Base-by-base conservation (phyloP, 805 yeast genomes). In the Candida ipomoeae region DNA sequence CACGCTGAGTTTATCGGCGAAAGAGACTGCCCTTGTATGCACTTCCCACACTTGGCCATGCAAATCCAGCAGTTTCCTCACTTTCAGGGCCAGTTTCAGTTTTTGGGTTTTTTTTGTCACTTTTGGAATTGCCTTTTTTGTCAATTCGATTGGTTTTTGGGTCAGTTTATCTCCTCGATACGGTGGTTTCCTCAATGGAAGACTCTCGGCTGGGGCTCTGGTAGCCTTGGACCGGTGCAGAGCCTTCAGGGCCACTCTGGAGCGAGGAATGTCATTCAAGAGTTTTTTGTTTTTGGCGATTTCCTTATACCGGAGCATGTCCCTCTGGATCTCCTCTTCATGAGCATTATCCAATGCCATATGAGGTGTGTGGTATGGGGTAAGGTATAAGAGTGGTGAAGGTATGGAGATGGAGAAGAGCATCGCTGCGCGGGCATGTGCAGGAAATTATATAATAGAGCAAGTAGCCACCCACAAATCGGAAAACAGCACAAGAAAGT, bases 251-350 rank as follows among this genome's bases (percentile, higher is more conserved):
- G 23, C n/a, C 31, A 20, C 23, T 7, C 31, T 20, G 26, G 31
- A 34, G 13, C 45, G 46, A 11, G 46, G 46, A 6, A 44, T 44
- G 11, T 44, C 46, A 4, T 35, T 36, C 23, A 44, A 26, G 13
- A 44, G 39, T 23, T 15, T 48, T 20, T 59, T 53, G 23, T 56
- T 48, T 13, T 38, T 23, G 13, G 60, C 32, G 26, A 65, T 46
- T 42, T 58, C 59, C 5, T 56, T 44, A 55, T 62, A 66, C 33
- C 56, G 46, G 11, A 38, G 44, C 17, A 62, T 49, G 48, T 66
- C 69, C 13, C 44, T 44, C 33, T 56, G 51, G 17, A 62, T 26
- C 38, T 61, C 64, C 13, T 44, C 46, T 14, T 44, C 46, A 21
- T 21, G 45, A n/a, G 38, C 34, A 15, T 14, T 34, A 18, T 20